Evolutionary conservation across 495 filamentous ascomycete species (phyloP).

Genomic region (Sabuloglossum arenarium): DNA sequence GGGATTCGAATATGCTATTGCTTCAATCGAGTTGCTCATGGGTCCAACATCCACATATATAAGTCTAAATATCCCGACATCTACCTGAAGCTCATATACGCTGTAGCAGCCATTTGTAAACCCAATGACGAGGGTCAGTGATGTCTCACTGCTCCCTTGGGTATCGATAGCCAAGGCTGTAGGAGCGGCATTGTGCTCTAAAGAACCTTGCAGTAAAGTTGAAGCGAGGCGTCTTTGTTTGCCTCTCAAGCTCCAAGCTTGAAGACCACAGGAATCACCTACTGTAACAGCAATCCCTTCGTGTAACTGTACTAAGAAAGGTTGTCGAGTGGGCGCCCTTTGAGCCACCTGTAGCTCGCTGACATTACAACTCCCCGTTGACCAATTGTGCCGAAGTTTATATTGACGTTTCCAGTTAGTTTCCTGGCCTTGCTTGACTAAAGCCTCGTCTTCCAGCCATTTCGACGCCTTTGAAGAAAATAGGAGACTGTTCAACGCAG

Average conservation of each 20-base stretch:
- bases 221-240: conserved; percentile 32
- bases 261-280: conserved; percentile 45
- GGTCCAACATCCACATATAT: conserved; percentile 33
- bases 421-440: conserved; percentile 26
- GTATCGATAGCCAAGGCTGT: conserved; percentile 46
- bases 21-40: conserved; percentile 44
- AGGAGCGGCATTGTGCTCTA: conserved; percentile 20
- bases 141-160: conserved; percentile 14
- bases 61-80: conserved; percentile 15
- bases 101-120: conserved; percentile 58
- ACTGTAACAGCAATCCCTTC: conserved; percentile 60
- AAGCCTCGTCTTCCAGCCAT: conserved; percentile 59
- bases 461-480: conserved; percentile 55
- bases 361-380: conserved; percentile 57
- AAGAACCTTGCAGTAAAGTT: conserved; percentile 14
- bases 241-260: conserved; percentile 54
- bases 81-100: conserved; percentile 37
- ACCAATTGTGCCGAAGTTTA: conserved; percentile 83
- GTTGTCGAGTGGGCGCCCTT: conserved; percentile 20
- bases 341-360: conserved; percentile 51
- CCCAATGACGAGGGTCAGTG: conserved; percentile 42
- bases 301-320: conserved; percentile 48
- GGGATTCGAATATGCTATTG: conserved; percentile 51
- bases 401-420: conserved; percentile 84
- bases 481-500: conserved; percentile 22